These are phyloP conservation scores for Fraxinus americana DNA, from an alignment of 257 asterid species.

Conservation along the genomic window DNA sequence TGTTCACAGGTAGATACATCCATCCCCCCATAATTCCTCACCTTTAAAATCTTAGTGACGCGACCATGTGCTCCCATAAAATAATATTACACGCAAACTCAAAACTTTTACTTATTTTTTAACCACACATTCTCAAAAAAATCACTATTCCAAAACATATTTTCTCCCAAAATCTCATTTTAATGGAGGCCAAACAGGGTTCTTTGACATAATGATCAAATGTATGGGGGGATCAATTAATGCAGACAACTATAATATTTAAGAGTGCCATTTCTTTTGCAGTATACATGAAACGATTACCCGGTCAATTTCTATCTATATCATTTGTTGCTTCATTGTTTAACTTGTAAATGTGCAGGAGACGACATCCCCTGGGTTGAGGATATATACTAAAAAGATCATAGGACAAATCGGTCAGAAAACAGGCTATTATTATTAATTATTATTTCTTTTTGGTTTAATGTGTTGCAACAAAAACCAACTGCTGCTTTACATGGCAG, in stretches of 20 bases:
- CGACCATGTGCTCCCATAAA: too few relatives aligned
- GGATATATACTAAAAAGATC: conserved; percentile 27
- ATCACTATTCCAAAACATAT: too few relatives aligned
- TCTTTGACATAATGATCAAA: background rate
- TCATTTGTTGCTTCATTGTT: conserved; percentile 10
- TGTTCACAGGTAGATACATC: background rate
- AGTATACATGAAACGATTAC: background rate
- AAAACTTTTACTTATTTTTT: too few relatives aligned
- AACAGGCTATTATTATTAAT: conserved; percentile 35
- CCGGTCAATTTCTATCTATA: background rate
- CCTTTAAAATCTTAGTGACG: background rate
- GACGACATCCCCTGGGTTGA: conserved; percentile 87
- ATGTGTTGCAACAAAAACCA: conserved; percentile 29
- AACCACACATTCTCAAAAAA: too few relatives aligned
- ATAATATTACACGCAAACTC: too few relatives aligned
- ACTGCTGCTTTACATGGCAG: conserved; percentile 28
- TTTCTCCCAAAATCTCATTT: too few relatives aligned
- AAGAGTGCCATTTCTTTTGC: background rate
- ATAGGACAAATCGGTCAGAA: conserved; percentile 35
- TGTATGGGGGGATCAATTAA: background rate
- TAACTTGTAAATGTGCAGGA: conserved; percentile 49
- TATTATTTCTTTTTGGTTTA: conserved; percentile 11
- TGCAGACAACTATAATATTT: background rate
- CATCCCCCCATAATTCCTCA: background rate
- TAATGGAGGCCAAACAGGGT: background rate